These are phyloP conservation scores for Neotropicomus parvogracilis DNA, from an alignment of 1,284 basidiomycete species.

Conservation along the genomic window DNA sequence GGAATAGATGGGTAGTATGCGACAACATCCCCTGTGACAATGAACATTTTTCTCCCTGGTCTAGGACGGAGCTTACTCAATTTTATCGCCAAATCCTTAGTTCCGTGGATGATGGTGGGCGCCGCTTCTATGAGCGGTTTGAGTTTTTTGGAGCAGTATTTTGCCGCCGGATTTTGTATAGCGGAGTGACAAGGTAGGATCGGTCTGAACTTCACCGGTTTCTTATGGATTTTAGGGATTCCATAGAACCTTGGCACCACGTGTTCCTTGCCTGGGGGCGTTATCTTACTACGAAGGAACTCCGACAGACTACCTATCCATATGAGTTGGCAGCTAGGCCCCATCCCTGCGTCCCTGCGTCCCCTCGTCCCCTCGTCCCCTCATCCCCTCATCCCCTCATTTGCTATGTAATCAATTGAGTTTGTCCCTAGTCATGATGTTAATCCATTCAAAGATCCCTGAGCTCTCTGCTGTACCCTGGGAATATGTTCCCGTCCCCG, in stretches of 20 bases:
- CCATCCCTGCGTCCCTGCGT: no score
- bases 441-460: no score
- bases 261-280: neutral
- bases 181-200: constrained; percentile 1
- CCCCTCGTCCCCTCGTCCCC: no score
- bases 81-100: constrained; percentile 11
- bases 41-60: fast-evolving
- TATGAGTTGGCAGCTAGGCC: no score
- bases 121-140: constrained; percentile 6
- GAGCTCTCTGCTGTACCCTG: no score
- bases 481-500: no score
- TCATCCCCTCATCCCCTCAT: no score
- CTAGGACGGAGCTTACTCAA: neutral
- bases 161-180: constrained; percentile 1
- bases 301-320: no score
- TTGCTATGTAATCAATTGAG: no score
- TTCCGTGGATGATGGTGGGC: neutral
- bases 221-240: constrained; percentile 12
- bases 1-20: constrained; percentile 4
- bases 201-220: neutral
- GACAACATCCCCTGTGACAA: constrained; percentile 6
- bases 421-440: no score
- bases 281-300: no score
- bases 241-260: constrained; percentile 7
- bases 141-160: constrained; percentile 9